Percentiles rank a stretch among this genome's conserved stretches.
phyloP scores from a whole-genome alignment of 768 basidiomycete genomes.

The Infundibulicybe gibba region DNA sequence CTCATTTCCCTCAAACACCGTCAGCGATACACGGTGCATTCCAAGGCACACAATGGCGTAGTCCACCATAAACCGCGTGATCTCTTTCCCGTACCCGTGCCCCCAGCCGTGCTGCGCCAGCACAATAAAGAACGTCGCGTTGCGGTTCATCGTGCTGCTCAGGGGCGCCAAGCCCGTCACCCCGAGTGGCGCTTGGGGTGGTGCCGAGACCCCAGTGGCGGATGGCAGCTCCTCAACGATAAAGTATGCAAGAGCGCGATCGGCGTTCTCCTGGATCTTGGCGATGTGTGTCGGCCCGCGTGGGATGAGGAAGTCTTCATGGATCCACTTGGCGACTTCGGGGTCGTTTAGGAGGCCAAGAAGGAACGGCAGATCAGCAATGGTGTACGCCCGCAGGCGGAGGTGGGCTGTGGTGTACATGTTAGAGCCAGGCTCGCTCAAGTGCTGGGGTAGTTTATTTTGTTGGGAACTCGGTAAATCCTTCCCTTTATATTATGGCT shows the following conservation, averaged over 20 bases:
- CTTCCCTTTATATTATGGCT: too few relatives aligned
- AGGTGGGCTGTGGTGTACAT: constrained; percentile 16
- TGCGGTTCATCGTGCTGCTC: constrained; percentile 10
- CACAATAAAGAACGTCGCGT: constrained; percentile 11
- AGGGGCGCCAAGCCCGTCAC: constrained; percentile 6
- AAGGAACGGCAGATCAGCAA: constrained; percentile 9
- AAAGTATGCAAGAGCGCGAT: constrained; percentile 8
- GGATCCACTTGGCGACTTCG: constrained; percentile 10
- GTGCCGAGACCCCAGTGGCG: neutral
- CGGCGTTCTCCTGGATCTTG: constrained; percentile 6
- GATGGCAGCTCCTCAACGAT: constrained; percentile 5
- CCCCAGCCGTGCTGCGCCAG: constrained; percentile 2
- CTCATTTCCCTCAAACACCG: constrained; percentile 11
- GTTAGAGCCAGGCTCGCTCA: too few relatives aligned
- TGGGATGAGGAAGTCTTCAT: constrained; percentile 11
- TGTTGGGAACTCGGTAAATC: too few relatives aligned
- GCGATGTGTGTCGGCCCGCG: constrained; percentile 8
- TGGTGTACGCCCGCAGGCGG: constrained; percentile 9
- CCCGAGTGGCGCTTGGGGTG: constrained; percentile 7
- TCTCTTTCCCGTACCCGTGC: constrained; percentile 8
- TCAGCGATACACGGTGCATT: constrained; percentile 23
- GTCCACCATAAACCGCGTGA: constrained; percentile 10
- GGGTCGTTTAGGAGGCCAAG: constrained; percentile 11
- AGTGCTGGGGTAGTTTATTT: too few relatives aligned
- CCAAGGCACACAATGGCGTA: constrained; percentile 12